Evolutionary conservation across 306 rosid genomes (phyloP).

Genomic region (Malus domestica): ASM211411v1 NC_041803.1:52558001-52558500

Average conservation of each 20-base stretch:
- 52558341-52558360: too few species aligned
- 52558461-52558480: constrained; percentile 58
- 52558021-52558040: neutral
- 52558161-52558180: constrained; percentile 25
- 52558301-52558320: constrained; percentile 41
- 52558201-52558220: too few species aligned
- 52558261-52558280: neutral
- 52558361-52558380: too few species aligned
- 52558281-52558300: constrained; percentile 47
- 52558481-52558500: constrained; percentile 64
- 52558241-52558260: neutral
- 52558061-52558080: constrained; percentile 51
- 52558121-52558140: constrained; percentile 46
- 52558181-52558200: neutral
- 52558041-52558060: constrained; percentile 17
- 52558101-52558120: constrained; percentile 62
- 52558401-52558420: too few species aligned
- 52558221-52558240: too few species aligned
- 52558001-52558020: neutral
- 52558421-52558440: neutral
- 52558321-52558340: constrained; percentile 38
- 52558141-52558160: constrained; percentile 60
- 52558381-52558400: too few species aligned
- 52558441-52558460: constrained; percentile 75
- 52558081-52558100: constrained; percentile 51